These are phyloP conservation scores for Pleomassaria siparia DNA, from an alignment of 2,329 filamentous ascomycete species.

Conservation along the genomic window DNA sequence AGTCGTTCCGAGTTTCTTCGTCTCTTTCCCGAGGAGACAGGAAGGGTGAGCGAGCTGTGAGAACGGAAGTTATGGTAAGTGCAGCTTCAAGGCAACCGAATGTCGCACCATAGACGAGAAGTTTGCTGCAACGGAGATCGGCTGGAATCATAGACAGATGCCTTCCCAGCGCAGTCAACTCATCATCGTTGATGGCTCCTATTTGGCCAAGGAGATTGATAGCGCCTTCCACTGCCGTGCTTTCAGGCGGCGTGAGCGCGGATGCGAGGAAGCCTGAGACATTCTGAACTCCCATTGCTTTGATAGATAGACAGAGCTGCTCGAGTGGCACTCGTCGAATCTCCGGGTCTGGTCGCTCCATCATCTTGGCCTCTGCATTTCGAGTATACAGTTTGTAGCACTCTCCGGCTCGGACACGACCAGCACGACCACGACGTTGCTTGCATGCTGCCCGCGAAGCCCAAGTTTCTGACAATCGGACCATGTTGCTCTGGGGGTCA, in stretches of 20 bases:
- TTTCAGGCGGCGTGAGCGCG: conserved; percentile 86
- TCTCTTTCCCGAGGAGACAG: conserved; percentile 81
- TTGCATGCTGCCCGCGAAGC: conserved; percentile 92
- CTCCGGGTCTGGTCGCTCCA: conserved; percentile 92
- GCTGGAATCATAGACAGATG: conserved; percentile 96
- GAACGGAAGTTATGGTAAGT: conserved; percentile 84
- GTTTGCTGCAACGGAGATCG: conserved; percentile 87
- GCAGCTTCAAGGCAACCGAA: conserved; percentile 90
- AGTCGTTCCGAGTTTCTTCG: conserved; percentile 77
- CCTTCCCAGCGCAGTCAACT: conserved; percentile 85
- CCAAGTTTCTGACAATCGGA: conserved; percentile 92
- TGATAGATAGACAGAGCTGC: conserved; percentile 90
- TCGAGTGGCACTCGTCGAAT: conserved; percentile 91
- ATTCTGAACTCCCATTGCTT: conserved; percentile 88
- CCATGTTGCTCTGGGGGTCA: conserved; percentile 89
- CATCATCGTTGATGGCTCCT: conserved; percentile 82
- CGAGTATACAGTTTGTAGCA: conserved; percentile 96
- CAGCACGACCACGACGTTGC: conserved; percentile 88
- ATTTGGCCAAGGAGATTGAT: conserved; percentile 77
- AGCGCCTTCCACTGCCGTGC: conserved; percentile 81
- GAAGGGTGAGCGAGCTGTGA: conserved; percentile 89
- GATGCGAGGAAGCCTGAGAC: conserved; percentile 79
- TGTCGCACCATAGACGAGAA: conserved; percentile 92
- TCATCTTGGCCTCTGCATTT: conserved; percentile 75
- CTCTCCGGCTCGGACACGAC: conserved; percentile 83